Percentiles rank a stretch among this genome's conserved stretches.
Conservation (phyloP, 768 basidiomycete genomes). For the Russula griseocarnosa region DNA sequence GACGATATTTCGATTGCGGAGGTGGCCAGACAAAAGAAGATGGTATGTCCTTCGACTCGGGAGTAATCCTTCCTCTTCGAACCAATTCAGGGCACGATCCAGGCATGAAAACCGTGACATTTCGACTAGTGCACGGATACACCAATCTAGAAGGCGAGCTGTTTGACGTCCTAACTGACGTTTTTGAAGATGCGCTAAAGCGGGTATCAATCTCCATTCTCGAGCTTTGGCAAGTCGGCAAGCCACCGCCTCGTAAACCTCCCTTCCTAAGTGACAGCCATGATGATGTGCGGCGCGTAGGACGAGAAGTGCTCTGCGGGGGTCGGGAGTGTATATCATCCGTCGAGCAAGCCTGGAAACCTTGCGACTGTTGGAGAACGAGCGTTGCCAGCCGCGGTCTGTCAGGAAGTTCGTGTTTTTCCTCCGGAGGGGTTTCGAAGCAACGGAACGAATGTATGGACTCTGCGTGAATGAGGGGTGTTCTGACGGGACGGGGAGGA, state of each 20-base stretch:
- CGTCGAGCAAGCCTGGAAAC: slow-evolving; percentile 17
- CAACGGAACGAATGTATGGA: background rate
- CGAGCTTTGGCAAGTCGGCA: slow-evolving; percentile 45
- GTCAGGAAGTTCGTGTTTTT: background rate
- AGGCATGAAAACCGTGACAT: slow-evolving; percentile 43
- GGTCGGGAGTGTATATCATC: slow-evolving; percentile 27
- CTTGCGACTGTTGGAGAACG: slow-evolving; percentile 25
- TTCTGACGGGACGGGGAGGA: slow-evolving; percentile 3
- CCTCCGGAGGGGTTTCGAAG: background rate
- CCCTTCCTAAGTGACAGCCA: slow-evolving; percentile 49
- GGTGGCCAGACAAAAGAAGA: slow-evolving; percentile 58
- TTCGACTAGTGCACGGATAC: slow-evolving; percentile 57
- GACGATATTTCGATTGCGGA: slow-evolving; percentile 62
- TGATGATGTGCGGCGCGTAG: slow-evolving; percentile 47
- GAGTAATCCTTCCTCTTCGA: slow-evolving; percentile 41
- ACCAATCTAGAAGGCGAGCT: slow-evolving; percentile 65
- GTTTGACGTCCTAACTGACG: slow-evolving; percentile 49
- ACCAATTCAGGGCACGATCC: slow-evolving; percentile 47
- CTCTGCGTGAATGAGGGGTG: slow-evolving; percentile 2
- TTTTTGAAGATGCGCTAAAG: slow-evolving; percentile 47
- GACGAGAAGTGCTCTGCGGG: slow-evolving; percentile 43
- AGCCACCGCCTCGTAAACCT: slow-evolving; percentile 56
- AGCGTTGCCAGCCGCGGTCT: background rate
- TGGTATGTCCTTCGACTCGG: slow-evolving; percentile 67
- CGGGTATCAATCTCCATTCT: slow-evolving; percentile 50